These are phyloP conservation scores for Begonia loranthoides DNA, from an alignment of 306 rosid genomes.

Conservation along the genomic window DNA sequence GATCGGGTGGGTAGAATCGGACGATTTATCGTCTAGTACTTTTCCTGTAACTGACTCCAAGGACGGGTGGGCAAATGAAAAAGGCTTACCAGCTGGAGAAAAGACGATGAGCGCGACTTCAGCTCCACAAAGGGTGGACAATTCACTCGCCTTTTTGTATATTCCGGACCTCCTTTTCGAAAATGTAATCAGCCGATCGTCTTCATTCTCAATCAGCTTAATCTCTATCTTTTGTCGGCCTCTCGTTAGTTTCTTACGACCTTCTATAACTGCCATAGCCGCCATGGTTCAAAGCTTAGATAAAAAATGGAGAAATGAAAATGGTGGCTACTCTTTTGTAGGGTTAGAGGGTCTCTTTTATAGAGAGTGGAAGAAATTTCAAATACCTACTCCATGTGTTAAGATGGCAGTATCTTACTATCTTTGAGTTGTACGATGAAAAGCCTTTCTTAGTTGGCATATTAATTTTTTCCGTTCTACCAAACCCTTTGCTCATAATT, in stretches of 20 bases:
- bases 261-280: no score
- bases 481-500: no score
- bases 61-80: slow-evolving; percentile 19
- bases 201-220: slow-evolving; percentile 22
- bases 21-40: not conserved
- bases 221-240: slow-evolving; percentile 27
- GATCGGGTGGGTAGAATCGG: slow-evolving; percentile 3
- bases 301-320: no score
- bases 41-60: slow-evolving; percentile 10
- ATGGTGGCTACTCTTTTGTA: no score
- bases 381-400: no score
- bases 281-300: no score
- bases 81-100: slow-evolving; percentile 26
- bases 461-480: no score
- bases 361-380: no score
- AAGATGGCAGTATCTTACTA: no score
- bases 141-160: slow-evolving; percentile 22
- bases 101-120: slow-evolving; percentile 18
- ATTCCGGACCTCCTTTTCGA: slow-evolving; percentile 19
- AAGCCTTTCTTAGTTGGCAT: no score
- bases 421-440: no score
- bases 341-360: no score
- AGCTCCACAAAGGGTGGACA: slow-evolving; percentile 22
- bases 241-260: slow-evolving; percentile 10
- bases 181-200: slow-evolving; percentile 19